These are phyloP conservation scores for Juglanconis sp. DNA, from an alignment of 2,329 filamentous ascomycete genomes.

Conservation along the genomic window DNA sequence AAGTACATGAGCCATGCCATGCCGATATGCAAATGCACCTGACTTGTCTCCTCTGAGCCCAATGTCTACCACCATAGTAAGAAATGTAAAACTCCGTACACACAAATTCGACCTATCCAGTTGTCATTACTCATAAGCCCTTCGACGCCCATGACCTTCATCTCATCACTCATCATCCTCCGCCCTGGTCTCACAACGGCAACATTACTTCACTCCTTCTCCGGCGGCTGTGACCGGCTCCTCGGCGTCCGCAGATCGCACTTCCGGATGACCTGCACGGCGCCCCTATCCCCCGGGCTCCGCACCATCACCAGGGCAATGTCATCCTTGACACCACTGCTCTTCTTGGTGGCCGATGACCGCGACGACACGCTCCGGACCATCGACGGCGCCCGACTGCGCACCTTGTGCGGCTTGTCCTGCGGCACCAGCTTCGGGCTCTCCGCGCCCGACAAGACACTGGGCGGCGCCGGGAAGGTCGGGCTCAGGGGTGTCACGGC, in stretches of 20 bases:
- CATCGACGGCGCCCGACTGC: conserved; percentile 18
- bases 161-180: not conserved
- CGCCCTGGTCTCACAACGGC: not conserved
- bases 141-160: not conserved
- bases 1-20: not conserved
- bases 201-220: conserved; percentile 6
- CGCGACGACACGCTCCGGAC: conserved; percentile 16
- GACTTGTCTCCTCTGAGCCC: not conserved
- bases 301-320: conserved; percentile 17
- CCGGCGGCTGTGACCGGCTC: conserved; percentile 13
- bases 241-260: conserved; percentile 12
- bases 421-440: conserved; percentile 2
- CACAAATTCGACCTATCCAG: not conserved
- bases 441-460: not conserved
- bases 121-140: not conserved
- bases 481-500: conserved; percentile 5
- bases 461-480: not conserved
- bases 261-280: conserved; percentile 14
- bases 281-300: conserved; percentile 12
- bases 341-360: conserved; percentile 9
- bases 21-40: not conserved
- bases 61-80: not conserved
- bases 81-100: not conserved
- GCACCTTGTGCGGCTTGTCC: conserved; percentile 6
- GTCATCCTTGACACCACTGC: conserved; percentile 11